Evolutionary conservation across 345 rosid genomes (phyloP).

Genomic region (Ricinus communis): DNA sequence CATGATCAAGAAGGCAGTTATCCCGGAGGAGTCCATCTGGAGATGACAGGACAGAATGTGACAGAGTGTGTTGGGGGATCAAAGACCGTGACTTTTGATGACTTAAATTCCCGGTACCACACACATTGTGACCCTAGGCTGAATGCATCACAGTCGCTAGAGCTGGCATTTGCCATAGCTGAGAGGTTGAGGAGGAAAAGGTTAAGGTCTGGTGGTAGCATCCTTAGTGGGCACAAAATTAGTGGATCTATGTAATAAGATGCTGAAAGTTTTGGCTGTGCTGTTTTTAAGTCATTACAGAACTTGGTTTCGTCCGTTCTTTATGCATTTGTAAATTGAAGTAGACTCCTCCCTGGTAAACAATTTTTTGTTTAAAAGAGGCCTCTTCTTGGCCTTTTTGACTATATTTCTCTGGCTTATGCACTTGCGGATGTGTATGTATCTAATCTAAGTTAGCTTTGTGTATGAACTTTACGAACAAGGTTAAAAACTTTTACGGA

Average conservation of each 20-base stretch:
- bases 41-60: slow-evolving; percentile 65
- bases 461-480: too few relatives aligned
- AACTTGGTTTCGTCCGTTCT: not conserved
- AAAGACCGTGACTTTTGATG: slow-evolving; percentile 51
- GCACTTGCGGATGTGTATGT: too few relatives aligned
- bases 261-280: not conserved
- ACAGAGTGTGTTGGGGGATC: slow-evolving; percentile 62
- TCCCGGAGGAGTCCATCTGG: slow-evolving; percentile 58
- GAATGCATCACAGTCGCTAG: slow-evolving; percentile 59
- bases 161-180: slow-evolving; percentile 54
- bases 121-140: slow-evolving; percentile 57
- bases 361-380: not conserved
- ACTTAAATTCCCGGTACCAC: slow-evolving; percentile 55
- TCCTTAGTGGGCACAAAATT: not conserved
- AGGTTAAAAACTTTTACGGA: too few relatives aligned
- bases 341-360: not conserved
- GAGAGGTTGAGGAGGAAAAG: slow-evolving; percentile 47
- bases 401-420: too few relatives aligned
- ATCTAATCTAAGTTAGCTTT: too few relatives aligned
- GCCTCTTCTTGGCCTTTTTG: not conserved
- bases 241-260: slow-evolving; percentile 9
- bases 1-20: slow-evolving; percentile 64
- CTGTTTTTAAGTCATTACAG: not conserved
- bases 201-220: slow-evolving; percentile 10
- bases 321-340: slow-evolving; percentile 1